Evolutionary conservation across 169 alveolate genomes (phyloP).

Genomic region (Plasmodium gallinaceum): DNA sequence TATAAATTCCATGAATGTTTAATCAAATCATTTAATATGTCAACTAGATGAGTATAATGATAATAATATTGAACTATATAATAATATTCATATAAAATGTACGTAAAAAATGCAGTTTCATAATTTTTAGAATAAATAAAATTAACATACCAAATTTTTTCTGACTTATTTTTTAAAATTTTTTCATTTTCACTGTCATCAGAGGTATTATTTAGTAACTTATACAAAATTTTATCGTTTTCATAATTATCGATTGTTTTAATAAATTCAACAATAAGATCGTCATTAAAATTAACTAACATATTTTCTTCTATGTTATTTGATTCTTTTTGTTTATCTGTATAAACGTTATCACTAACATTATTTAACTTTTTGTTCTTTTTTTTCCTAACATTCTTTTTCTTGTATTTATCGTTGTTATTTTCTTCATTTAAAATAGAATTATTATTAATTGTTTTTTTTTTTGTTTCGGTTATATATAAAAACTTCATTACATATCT

Average conservation of each 20-base stretch:
- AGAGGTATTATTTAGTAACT: not conserved
- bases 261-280: slow-evolving; percentile 8
- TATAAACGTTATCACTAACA: not conserved
- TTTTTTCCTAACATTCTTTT: too few relatives aligned
- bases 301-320: not conserved
- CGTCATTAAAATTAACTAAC: slow-evolving; percentile 18
- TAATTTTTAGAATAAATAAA: slow-evolving; percentile 18
- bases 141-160: slow-evolving; percentile 3
- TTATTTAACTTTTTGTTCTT: too few relatives aligned
- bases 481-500: not conserved
- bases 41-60: not conserved
- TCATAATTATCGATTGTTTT: not conserved
- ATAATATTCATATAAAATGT: slow-evolving; percentile 20
- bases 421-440: not conserved
- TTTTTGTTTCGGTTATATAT: not conserved
- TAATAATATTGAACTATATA: not conserved
- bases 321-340: not conserved
- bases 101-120: slow-evolving; percentile 10
- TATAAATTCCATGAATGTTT: slow-evolving; percentile 9
- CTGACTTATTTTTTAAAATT: not conserved
- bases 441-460: not conserved
- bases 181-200: slow-evolving; percentile 1
- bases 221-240: not conserved
- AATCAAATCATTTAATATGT: not conserved
- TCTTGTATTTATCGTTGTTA: too few relatives aligned